Percentiles rank a stretch among this genome's conserved stretches.
phyloP scores from a whole-genome alignment of 1,284 basidiomycete genomes.

The Ceratobasidium sp. region DNA sequence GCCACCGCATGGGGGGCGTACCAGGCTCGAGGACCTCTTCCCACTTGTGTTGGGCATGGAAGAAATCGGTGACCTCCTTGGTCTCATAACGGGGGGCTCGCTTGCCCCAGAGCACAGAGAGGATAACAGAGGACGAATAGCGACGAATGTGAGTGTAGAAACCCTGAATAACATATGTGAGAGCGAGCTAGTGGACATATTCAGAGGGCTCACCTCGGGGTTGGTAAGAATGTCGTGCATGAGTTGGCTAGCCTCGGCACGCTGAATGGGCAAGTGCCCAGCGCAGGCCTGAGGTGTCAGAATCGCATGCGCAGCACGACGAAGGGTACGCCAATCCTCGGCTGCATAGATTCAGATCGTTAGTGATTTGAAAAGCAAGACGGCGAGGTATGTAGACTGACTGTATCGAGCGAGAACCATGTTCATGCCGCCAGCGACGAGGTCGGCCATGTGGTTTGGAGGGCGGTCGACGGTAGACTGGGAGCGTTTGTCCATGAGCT shows the following conservation, averaged over 20 bases:
- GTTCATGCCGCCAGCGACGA: constrained; percentile 41
- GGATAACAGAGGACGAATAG: constrained; percentile 47
- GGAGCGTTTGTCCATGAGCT: constrained; percentile 47
- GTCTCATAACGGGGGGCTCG: constrained; percentile 48
- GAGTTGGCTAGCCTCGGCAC: constrained; percentile 51
- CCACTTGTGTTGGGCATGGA: constrained; percentile 47
- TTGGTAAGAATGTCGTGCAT: constrained; percentile 49
- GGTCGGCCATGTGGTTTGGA: constrained; percentile 45
- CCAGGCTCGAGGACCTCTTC: constrained; percentile 48
- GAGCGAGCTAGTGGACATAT: background rate
- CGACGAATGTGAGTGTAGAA: constrained; percentile 48
- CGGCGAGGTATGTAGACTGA: constrained; percentile 39
- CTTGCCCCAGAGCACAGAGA: constrained; percentile 49
- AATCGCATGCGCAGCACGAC: constrained; percentile 48
- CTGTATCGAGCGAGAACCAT: constrained; percentile 47
- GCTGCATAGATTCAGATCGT: constrained; percentile 37
- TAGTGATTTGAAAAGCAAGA: background rate
- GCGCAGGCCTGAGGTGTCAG: constrained; percentile 47
- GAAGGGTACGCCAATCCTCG: constrained; percentile 49
- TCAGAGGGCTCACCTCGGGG: constrained; percentile 47
- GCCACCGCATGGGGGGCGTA: too few relatives aligned
- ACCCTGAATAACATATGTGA: constrained; percentile 42
- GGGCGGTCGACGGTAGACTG: constrained; percentile 47
- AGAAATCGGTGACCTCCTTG: constrained; percentile 46
- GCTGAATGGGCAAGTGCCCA: constrained; percentile 47